These are phyloP conservation scores for Phytophthora sp. DNA, from an alignment of 352 stramenopile species.

Conservation along the genomic window DNA sequence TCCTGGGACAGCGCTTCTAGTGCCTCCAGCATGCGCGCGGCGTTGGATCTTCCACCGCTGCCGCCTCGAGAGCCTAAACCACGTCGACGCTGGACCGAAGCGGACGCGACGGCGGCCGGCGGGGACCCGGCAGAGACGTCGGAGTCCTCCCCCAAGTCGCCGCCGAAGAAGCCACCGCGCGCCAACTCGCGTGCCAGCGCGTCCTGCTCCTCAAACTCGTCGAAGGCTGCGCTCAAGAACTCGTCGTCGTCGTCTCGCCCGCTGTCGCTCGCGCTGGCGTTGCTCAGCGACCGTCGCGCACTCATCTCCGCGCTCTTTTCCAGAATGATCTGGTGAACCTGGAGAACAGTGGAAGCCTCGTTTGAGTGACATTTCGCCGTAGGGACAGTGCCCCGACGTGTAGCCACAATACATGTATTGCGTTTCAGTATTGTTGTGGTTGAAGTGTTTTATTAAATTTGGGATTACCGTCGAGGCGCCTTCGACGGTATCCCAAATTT, in stretches of 20 bases:
- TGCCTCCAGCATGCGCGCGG: conserved; percentile 56
- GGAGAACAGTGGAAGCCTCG: background rate
- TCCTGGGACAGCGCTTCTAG: conserved; percentile 60
- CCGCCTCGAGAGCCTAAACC: no score
- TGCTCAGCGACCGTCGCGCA: conserved; percentile 18
- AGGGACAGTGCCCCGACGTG: background rate
- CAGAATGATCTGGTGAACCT: conserved; percentile 12
- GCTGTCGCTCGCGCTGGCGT: conserved; percentile 25
- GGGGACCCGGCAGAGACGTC: background rate
- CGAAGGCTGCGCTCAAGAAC: conserved; percentile 36
- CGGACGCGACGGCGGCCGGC: background rate
- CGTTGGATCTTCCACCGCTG: conserved; percentile 25
- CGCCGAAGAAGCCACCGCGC: conserved; percentile 27
- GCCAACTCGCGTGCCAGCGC: conserved; percentile 34
- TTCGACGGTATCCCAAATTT: no score
- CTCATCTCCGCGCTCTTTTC: conserved; percentile 19
- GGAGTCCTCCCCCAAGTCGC: conserved; percentile 1
- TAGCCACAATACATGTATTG: conserved; percentile 1
- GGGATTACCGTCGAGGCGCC: no score
- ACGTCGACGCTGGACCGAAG: no score
- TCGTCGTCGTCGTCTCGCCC: conserved; percentile 25
- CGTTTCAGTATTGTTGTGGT: conserved; percentile 7
- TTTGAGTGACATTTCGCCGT: background rate
- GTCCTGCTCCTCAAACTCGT: conserved; percentile 45
- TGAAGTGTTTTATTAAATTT: no score